Evolutionary conservation across 139 green algal species (phyloP), one percentile per base, ranked within the genome.

Genomic region (Penium margaritaceum): DNA sequence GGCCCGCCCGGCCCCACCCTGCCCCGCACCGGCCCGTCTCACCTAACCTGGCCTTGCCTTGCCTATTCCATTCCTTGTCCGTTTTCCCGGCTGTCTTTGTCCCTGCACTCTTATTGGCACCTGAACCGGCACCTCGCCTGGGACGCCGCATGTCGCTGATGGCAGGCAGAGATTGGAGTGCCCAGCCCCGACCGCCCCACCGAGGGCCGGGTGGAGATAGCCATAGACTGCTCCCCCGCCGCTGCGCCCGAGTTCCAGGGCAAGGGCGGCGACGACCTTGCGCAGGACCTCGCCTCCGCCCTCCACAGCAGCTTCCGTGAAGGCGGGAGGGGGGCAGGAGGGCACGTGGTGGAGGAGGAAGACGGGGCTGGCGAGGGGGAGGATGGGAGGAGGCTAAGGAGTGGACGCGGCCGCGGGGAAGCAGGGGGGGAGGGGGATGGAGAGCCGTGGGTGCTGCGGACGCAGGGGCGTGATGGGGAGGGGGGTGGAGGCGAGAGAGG

Each of bases 221-320:
- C 70, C 0, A 89, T 94, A 43, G 90, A 94, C 74, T 89, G 84
- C 66, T 94, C 89, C 2, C 84, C 90, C 4, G 87, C 86, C 17
- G 90, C 90, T 0, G 88, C 83, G 46, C 84, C 86, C 15, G 78
- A 88, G 24, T 93, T 90, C 74, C 83, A 92, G 87, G 89, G 89
- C 0, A 67, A 85, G 0, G 86, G 84, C 2, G 89, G 85, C 0
- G 86, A 93, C 47, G 87, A 89, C 41, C 82, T 89, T 35, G 66
- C 78, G 12, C 38, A 77, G 37, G 83, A 89, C 55, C 81, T 93
- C 33, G 67, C 83, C 0, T 38, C 57, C 0, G 76, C 81, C 7
- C 67, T 94, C 4, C 81, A 91, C 67, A 74, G 84, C 14, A 83
- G 70, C 61, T 74, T 88, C 27, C 73, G 71, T 24, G 43, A 76